Evolutionary conservation across 2,329 filamentous ascomycete species (phyloP).

Genomic region (Alternaria hordeiaustralica): DNA sequence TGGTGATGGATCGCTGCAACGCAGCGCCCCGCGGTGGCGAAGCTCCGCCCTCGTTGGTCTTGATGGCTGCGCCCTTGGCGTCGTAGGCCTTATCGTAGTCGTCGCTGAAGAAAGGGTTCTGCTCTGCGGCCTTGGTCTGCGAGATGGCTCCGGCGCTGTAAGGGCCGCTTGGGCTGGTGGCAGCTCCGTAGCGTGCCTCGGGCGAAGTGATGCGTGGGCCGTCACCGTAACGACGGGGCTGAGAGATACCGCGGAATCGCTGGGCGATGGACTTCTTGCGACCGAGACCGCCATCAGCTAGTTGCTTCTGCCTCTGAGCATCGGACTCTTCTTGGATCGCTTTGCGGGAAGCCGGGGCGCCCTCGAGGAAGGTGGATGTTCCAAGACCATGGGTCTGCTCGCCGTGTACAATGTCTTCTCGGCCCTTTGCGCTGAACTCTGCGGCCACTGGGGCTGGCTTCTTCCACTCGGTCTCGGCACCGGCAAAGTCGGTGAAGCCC

Average conservation of each 20-base stretch:
- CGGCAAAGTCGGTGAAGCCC: constrained; percentile 79
- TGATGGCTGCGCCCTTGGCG: constrained; percentile 67
- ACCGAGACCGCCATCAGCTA: constrained; percentile 62
- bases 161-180: constrained; percentile 40
- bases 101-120: constrained; percentile 78
- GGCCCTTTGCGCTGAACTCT: constrained; percentile 50
- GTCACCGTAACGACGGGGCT: constrained; percentile 64
- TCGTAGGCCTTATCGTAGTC: constrained; percentile 76
- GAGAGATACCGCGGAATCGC: constrained; percentile 84
- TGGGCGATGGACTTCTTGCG: constrained; percentile 96
- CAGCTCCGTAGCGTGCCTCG: constrained; percentile 59
- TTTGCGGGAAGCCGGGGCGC: constrained; percentile 82
- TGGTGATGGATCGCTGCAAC: constrained; percentile 41
- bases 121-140: constrained; percentile 50
- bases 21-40: constrained; percentile 41
- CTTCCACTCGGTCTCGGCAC: constrained; percentile 46
- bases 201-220: constrained; percentile 52
- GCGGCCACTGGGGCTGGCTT: constrained; percentile 37
- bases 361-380: constrained; percentile 94
- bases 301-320: constrained; percentile 51
- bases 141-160: constrained; percentile 50
- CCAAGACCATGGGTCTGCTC: constrained; percentile 84
- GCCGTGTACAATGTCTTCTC: constrained; percentile 76
- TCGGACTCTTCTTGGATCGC: constrained; percentile 79
- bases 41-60: constrained; percentile 51